Evolutionary conservation across 768 basidiomycete species (phyloP), one percentile per base, ranked within the genome.

Genomic region (Boletus reticuloceps): DNA sequence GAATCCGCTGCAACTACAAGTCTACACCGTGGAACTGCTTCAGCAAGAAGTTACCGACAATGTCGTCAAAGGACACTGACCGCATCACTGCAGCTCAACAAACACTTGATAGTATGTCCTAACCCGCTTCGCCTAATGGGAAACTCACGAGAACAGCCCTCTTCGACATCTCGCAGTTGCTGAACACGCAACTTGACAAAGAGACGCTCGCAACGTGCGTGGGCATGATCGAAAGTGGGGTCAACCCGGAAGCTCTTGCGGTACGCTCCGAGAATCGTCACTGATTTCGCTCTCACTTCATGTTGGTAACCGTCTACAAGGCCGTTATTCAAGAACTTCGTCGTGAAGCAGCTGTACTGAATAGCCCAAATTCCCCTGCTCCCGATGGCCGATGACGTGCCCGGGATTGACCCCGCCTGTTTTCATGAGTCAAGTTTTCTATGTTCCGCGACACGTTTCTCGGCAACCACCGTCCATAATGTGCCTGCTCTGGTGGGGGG

Each of bases 171-270:
- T 93, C 94, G 19, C 91, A 94, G 72, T 73, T 95, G 44, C 74
- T 96, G 47, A 89, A 94, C 59, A 94, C 94, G 0, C 83, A 87
- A 54, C 79, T 96, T 40, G 92, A 95, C 74, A 91, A 89, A 64
- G 89, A 93, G 67, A 91, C 91, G 3, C 81, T 96, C n/a, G 91
- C 89, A 36, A 94, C 89, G 25, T 96, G 94, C 69, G 85, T 96
- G 22, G 82, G 86, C 39, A 86, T 96, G 88, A 93, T 96, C 62
- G 94, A 96, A 74, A 86, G 83, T 57, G 94, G 94, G 17, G 90
- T 89, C 45, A 96, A 95, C 69, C 91, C 94, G 12, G 92, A 95
- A 65, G 93, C 92, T 0, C 77, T 96, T 44, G 94, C 93, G 62
- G 94, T 95, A 68, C 51, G 85, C 74, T 16, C 71, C 63, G 36